These are phyloP conservation scores for Metschnikowia henanensis DNA, from an alignment of 805 yeast species.

Conservation along the genomic window DNA sequence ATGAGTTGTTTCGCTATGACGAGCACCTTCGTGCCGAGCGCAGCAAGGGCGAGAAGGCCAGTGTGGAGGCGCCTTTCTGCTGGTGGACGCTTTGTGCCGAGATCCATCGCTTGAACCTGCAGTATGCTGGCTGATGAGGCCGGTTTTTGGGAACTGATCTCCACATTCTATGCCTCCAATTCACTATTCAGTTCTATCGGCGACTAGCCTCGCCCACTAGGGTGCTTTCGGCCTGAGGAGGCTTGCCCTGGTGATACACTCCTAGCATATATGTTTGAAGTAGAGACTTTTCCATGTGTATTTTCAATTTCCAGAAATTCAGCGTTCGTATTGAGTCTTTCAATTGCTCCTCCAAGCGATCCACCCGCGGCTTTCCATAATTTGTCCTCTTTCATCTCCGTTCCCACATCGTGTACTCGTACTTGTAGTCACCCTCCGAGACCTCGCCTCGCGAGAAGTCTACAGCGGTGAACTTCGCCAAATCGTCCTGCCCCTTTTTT, in stretches of 20 bases:
- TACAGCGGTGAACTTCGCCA: conserved; percentile 41
- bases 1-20: conserved; percentile 18
- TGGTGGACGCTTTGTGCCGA: conserved; percentile 19
- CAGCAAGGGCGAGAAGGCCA: background rate
- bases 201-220: background rate
- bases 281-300: too few species aligned
- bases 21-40: conserved; percentile 15
- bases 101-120: conserved; percentile 16
- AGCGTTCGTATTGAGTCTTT: too few species aligned
- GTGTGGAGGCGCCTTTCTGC: conserved; percentile 1
- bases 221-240: too few species aligned
- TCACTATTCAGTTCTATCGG: background rate
- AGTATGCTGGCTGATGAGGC: conserved; percentile 8
- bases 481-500: conserved; percentile 30
- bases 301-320: too few species aligned
- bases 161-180: background rate
- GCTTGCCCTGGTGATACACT: too few species aligned
- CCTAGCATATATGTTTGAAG: too few species aligned
- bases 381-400: conserved; percentile 8
- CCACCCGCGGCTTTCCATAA: background rate
- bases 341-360: too few species aligned
- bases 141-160: too few species aligned
- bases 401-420: conserved; percentile 63
- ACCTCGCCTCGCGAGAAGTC: conserved; percentile 33
- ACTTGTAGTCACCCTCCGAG: conserved; percentile 42